Base-by-base conservation (phyloP, 192 early-diverging fungal species). In the Backusella tarrabulga region DNA sequence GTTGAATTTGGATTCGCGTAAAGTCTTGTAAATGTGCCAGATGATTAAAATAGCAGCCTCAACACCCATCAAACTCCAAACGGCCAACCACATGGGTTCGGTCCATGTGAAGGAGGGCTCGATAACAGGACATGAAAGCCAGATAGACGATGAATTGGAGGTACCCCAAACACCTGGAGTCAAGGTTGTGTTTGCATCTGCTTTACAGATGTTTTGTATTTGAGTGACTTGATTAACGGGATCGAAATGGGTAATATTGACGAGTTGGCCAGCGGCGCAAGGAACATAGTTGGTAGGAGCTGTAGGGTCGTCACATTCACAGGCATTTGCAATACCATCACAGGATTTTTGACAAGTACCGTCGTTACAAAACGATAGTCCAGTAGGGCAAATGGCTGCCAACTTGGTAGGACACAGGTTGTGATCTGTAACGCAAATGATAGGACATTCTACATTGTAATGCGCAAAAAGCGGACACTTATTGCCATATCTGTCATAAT, bases 11-110 rank as follows among this genome's bases (percentile, higher is more conserved):
- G 40, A 36, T 52, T 84, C 80, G 23, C 56, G 17, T 29, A 73
- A 11, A 3, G 52, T 29, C 71, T 90, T 90, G 83, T 89, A 90
- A 19, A 85, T 14, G 42, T 87, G 85, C 90, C 90, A 91, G 2
- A 83, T 32, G 46, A 80, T 50, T 56, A 88, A 79, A 14, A 88
- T 74, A 15, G 80, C 67, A 17, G 89, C 71, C 63, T 90, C 84
- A 17, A 80, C 77, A 9, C 79, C 84, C 4, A 87, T 54, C 23
- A 88, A 83, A 6, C 60, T 72, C 83, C 88, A 90, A 34, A 91
- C 87, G 1, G 85, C 78, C 23, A 90, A 44, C 83, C 87, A 91
- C 75, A 86, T 88, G 56, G 78, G 83, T 67, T 90, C 89, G 6
- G 40, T 78, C 54, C 82, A 91, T 1, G 85, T 85, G 42, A 91